Percentiles rank a stretch among this genome's conserved stretches.
Evolutionary conservation across 148 eudicot species (phyloP).

Genomic region (Camellia granthamiana): DNA sequence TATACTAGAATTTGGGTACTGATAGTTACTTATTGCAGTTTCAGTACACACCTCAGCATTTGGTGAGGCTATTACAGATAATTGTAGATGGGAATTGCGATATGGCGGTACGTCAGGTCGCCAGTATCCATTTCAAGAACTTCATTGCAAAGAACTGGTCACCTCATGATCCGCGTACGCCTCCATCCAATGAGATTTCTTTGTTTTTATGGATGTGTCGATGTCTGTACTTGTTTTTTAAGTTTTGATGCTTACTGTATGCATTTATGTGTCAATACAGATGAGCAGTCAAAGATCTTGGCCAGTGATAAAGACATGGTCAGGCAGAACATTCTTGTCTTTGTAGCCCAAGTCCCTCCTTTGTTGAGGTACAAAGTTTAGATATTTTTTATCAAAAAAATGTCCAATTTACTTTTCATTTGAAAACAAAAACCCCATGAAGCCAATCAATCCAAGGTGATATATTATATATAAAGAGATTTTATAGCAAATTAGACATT

Average conservation of each 20-base stretch:
- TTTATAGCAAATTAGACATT: no score
- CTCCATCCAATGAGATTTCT: neutral
- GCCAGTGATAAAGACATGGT: slow-evolving; percentile 76
- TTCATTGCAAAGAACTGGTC: slow-evolving; percentile 92
- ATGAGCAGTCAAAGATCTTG: slow-evolving; percentile 75
- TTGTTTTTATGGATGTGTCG: neutral
- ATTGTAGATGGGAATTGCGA: slow-evolving; percentile 88
- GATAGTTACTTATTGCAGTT: slow-evolving; percentile 44
- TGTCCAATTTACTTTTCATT: no score
- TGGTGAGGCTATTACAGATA: slow-evolving; percentile 89
- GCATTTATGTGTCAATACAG: slow-evolving; percentile 30
- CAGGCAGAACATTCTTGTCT: slow-evolving; percentile 81
- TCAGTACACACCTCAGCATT: slow-evolving; percentile 88
- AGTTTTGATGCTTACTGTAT: slow-evolving; percentile 17
- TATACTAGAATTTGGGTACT: neutral
- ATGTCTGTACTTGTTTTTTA: neutral
- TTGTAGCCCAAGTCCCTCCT: slow-evolving; percentile 73
- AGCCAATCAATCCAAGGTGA: no score
- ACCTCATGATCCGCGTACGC: slow-evolving; percentile 82
- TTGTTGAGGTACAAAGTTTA: slow-evolving; percentile 57
- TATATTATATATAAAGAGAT: no score
- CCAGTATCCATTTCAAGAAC: slow-evolving; percentile 94
- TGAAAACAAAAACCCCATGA: no score
- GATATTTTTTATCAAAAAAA: no score
- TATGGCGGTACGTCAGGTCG: slow-evolving; percentile 87